Evolutionary conservation across 208 protist species (phyloP).

Genomic region (Crithidia brevicula): DNA sequence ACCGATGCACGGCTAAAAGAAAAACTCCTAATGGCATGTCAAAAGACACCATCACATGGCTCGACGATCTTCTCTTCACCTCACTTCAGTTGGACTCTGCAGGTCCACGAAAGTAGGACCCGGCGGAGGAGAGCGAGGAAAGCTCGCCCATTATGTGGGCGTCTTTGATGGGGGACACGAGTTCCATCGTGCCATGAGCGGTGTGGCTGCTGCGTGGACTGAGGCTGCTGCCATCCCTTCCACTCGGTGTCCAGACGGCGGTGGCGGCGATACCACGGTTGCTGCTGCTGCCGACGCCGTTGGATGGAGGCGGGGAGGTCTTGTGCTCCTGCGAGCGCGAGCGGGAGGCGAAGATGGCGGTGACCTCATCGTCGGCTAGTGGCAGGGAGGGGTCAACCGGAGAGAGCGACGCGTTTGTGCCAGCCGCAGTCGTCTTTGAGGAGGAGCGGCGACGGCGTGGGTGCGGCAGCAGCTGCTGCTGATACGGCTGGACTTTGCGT

Average conservation of each 20-base stretch:
- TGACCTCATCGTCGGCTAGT: not conserved
- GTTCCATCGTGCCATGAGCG: not conserved
- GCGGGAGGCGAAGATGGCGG: slow-evolving; percentile 17
- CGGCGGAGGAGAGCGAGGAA: slow-evolving; percentile 20
- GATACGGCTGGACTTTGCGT: not conserved
- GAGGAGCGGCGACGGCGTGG: not conserved
- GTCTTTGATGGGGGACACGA: slow-evolving; percentile 6
- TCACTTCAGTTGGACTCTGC: too few relatives aligned
- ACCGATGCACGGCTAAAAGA: too few relatives aligned
- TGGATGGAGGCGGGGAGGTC: not conserved
- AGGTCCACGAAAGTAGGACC: slow-evolving; percentile 17
- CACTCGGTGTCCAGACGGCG: too few relatives aligned
- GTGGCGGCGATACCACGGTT: not conserved
- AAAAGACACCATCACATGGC: too few relatives aligned
- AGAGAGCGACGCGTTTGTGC: not conserved
- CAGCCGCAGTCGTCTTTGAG: not conserved
- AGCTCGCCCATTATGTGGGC: not conserved
- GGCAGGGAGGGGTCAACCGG: slow-evolving; percentile 14
- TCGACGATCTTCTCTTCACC: too few relatives aligned
- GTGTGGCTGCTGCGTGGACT: not conserved
- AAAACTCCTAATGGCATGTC: too few relatives aligned
- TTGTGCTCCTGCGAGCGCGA: slow-evolving; percentile 6
- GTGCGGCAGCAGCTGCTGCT: not conserved
- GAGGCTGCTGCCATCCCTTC: too few relatives aligned
- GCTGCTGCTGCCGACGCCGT: not conserved